Evolutionary conservation across 2,329 filamentous ascomycete genomes (phyloP).

Genomic region (Lecanoromycetidae sp.): DNA sequence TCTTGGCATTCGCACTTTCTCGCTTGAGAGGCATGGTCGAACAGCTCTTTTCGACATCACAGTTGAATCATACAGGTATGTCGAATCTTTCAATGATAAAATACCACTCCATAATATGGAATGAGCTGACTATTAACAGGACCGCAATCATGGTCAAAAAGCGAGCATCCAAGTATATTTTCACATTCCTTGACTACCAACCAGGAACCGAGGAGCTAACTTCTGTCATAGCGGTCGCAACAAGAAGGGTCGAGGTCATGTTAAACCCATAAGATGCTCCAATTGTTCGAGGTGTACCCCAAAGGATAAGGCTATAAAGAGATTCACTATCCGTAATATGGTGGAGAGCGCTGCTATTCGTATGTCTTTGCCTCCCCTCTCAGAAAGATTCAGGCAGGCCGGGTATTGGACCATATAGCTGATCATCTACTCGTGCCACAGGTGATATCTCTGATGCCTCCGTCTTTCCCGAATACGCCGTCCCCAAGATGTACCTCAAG

Average conservation of each 20-base stretch:
- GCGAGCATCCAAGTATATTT: slow-evolving; percentile 58
- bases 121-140: slow-evolving; percentile 22
- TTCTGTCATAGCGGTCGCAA: slow-evolving; percentile 67
- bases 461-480: slow-evolving; percentile 97
- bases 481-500: slow-evolving; percentile 99
- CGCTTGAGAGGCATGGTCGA: neutral
- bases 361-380: slow-evolving; percentile 45
- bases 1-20: neutral
- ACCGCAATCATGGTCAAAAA: slow-evolving; percentile 62
- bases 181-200: neutral
- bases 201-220: slow-evolving; percentile 15
- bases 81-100: too few species aligned
- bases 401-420: neutral
- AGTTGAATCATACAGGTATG: too few species aligned
- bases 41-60: too few species aligned
- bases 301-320: slow-evolving; percentile 99
- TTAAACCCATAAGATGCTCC: slow-evolving; percentile 95
- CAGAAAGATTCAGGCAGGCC: too few species aligned
- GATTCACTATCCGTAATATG: slow-evolving; percentile 99
- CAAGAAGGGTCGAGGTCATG: slow-evolving; percentile 99
- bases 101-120: too few species aligned
- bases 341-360: slow-evolving; percentile 99
- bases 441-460: slow-evolving; percentile 99
- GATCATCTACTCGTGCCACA: slow-evolving; percentile 29
- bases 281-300: slow-evolving; percentile 84